Percentiles rank a stretch among this genome's conserved stretches.
Evolutionary conservation across 495 filamentous ascomycete genomes (phyloP).

Genomic region (Penicillium atrosanguineum): DNA sequence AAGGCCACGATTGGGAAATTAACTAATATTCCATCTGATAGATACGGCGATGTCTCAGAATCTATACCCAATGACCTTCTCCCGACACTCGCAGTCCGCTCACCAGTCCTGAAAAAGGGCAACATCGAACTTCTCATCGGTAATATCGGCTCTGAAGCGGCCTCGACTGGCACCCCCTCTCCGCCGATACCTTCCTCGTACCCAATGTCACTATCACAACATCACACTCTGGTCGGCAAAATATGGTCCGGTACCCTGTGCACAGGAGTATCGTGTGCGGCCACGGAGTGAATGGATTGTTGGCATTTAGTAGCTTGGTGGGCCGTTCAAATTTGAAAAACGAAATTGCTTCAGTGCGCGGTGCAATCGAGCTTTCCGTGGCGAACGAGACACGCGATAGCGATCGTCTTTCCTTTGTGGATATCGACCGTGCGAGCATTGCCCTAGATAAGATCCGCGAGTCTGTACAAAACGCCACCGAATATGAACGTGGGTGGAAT

Average conservation of each 20-base stretch:
- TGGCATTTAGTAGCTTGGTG: slow-evolving; percentile 49
- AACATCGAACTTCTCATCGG: slow-evolving; percentile 80
- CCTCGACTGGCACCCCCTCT: slow-evolving; percentile 46
- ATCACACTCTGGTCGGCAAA: slow-evolving; percentile 56
- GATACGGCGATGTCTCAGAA: slow-evolving; percentile 53
- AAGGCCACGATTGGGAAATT: not conserved
- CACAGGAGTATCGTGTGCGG: slow-evolving; percentile 78
- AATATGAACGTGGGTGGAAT: slow-evolving; percentile 73
- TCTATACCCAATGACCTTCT: slow-evolving; percentile 46
- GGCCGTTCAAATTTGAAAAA: slow-evolving; percentile 33
- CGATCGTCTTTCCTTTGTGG: slow-evolving; percentile 45
- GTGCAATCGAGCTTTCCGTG: slow-evolving; percentile 52
- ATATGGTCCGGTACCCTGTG: slow-evolving; percentile 74
- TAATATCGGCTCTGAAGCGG: slow-evolving; percentile 43
- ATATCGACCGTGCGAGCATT: slow-evolving; percentile 52
- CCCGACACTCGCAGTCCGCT: slow-evolving; percentile 61
- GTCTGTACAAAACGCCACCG: slow-evolving; percentile 62
- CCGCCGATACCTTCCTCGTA: slow-evolving; percentile 57
- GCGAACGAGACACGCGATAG: slow-evolving; percentile 27
- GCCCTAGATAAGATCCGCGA: slow-evolving; percentile 65
- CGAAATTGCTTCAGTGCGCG: slow-evolving; percentile 47
- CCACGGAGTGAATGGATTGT: slow-evolving; percentile 57
- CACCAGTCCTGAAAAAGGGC: slow-evolving; percentile 61
- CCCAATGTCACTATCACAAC: slow-evolving; percentile 68
- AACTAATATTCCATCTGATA: slow-evolving; percentile 12